Evolutionary conservation across 2,329 filamentous ascomycete genomes (phyloP).

Genomic region (Ophiostoma pallidulum): DNA sequence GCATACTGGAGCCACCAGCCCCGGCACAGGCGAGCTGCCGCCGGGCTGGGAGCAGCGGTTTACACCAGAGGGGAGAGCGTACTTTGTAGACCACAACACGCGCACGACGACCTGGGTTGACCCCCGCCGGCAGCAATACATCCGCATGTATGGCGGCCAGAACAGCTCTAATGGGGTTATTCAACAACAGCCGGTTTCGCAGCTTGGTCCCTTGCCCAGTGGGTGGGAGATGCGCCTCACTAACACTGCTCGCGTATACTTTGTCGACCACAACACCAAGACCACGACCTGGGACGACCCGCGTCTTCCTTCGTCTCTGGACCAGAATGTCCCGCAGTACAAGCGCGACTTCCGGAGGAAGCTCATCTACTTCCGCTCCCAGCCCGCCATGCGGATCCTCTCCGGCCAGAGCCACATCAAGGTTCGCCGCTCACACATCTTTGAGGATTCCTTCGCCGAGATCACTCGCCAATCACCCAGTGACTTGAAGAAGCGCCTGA

Average conservation of each 20-base stretch:
- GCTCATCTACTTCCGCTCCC: conserved; percentile 97
- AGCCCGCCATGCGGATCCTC: conserved; percentile 89
- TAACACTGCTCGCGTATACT: conserved; percentile 95
- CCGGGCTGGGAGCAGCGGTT: conserved; percentile 94
- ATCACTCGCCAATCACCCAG: conserved; percentile 94
- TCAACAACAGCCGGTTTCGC: conserved; percentile 94
- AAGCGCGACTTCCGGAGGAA: conserved; percentile 98
- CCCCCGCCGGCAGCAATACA: conserved; percentile 93
- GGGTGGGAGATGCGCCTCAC: conserved; percentile 99
- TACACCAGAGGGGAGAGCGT: conserved; percentile 87
- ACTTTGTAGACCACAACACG: conserved; percentile 98
- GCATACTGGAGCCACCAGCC: conserved; percentile 88
- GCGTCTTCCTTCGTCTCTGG: conserved; percentile 83
- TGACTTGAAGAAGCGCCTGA: conserved; percentile 93
- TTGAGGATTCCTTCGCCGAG: conserved; percentile 97
- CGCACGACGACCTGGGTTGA: conserved; percentile 98
- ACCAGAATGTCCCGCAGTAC: conserved; percentile 98
- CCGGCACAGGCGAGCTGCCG: conserved; percentile 88
- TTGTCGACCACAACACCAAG: conserved; percentile 99
- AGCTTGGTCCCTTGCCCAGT: conserved; percentile 87
- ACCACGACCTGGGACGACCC: conserved; percentile 99
- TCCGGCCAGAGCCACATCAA: conserved; percentile 98
- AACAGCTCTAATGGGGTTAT: conserved; percentile 79
- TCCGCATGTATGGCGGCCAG: conserved; percentile 88
- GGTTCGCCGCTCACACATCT: conserved; percentile 91